Conservation (phyloP, 305 asterid genomes). For the Fraxinus baroniana region DNA sequence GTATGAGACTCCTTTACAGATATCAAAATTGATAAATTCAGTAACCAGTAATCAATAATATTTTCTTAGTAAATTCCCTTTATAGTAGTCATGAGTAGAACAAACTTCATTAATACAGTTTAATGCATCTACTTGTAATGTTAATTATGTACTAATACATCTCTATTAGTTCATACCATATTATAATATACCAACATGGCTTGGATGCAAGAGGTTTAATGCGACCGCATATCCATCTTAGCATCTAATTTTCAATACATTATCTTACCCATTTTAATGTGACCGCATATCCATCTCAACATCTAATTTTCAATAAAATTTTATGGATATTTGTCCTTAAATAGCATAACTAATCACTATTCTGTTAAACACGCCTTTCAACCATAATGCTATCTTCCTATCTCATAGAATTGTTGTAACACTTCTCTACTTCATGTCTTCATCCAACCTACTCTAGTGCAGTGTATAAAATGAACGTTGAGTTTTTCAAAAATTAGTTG, state of each 20-base stretch:
- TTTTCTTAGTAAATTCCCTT: neutral
- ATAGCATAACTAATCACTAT: neutral
- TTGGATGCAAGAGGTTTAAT: neutral
- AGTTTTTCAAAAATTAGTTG: neutral
- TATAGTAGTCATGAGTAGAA: neutral
- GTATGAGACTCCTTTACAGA: neutral
- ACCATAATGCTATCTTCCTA: neutral
- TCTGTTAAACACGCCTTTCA: neutral
- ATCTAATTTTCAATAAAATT: neutral
- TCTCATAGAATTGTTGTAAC: neutral
- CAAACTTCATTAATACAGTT: neutral
- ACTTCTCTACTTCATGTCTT: neutral
- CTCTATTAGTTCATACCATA: neutral
- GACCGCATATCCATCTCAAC: neutral
- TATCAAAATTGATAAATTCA: neutral
- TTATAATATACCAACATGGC: neutral
- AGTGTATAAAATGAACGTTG: neutral
- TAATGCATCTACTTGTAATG: neutral
- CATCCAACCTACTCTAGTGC: neutral
- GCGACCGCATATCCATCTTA: neutral
- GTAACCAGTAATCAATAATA: neutral
- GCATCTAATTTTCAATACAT: neutral
- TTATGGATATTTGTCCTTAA: neutral
- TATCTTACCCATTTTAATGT: neutral
- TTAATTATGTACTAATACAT: neutral